Percentiles rank a stretch among this genome's conserved stretches.
phyloP scores from a whole-genome alignment of 768 basidiomycete genomes.

The Russula abietina region DNA sequence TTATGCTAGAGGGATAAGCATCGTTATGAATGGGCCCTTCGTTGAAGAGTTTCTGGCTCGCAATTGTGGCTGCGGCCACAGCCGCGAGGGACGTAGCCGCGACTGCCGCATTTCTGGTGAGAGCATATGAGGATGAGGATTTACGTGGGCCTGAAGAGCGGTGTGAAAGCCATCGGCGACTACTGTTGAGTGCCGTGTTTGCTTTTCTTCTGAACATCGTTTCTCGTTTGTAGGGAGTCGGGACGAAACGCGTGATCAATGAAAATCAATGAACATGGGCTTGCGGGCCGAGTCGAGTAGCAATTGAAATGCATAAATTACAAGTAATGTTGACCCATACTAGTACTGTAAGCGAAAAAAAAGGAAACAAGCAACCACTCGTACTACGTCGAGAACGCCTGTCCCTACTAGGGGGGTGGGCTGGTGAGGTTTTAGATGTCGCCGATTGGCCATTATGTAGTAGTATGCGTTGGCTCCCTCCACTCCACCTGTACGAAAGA shows the following conservation, averaged over 20 bases:
- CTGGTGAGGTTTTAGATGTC: neutral
- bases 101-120: constrained; percentile 6
- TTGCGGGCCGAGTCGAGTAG: neutral
- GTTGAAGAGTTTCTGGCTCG: constrained; percentile 11
- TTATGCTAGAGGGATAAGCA: constrained; percentile 19
- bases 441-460: neutral
- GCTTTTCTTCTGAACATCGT: constrained; percentile 16
- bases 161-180: constrained; percentile 10
- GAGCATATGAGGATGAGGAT: neutral
- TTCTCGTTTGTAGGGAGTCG: neutral
- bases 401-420: neutral
- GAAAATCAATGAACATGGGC: no score
- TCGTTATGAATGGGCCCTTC: constrained; percentile 34
- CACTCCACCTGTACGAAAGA: constrained; percentile 6
- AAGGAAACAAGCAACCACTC: neutral
- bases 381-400: neutral
- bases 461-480: constrained; percentile 3
- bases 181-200: neutral
- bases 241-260: neutral
- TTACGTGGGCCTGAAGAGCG: neutral
- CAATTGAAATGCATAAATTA: neutral
- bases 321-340: neutral
- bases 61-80: constrained; percentile 1
- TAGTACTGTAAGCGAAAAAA: no score
- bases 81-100: constrained; percentile 12